These are phyloP conservation scores for Zasmidium cellare DNA, from an alignment of 2,329 filamentous ascomycete genomes.

Conservation along the genomic window DNA sequence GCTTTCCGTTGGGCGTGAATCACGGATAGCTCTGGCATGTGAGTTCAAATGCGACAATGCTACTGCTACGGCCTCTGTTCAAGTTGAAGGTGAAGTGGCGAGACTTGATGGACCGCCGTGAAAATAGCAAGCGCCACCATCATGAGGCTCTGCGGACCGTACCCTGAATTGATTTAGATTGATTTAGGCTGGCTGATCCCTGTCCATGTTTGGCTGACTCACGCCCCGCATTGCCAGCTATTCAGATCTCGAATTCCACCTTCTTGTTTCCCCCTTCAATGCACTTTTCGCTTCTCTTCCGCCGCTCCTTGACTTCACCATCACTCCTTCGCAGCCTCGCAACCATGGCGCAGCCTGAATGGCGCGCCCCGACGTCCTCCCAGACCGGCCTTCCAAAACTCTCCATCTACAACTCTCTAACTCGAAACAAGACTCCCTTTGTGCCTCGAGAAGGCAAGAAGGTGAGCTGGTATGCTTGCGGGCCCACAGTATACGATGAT, in stretches of 20 bases:
- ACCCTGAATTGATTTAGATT: no score
- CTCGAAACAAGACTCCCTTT: conserved; percentile 72
- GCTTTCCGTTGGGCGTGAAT: no score
- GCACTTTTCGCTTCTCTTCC: background rate
- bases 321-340: background rate
- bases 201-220: background rate
- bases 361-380: conserved; percentile 37
- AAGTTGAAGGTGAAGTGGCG: no score
- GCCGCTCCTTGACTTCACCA: background rate
- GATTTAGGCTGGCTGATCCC: background rate
- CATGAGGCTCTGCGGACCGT: background rate
- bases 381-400: conserved; percentile 53
- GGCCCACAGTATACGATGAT: conserved; percentile 78
- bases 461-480: conserved; percentile 86
- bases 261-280: background rate
- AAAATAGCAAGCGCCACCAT: background rate
- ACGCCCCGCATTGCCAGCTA: background rate
- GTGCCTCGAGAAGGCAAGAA: conserved; percentile 65
- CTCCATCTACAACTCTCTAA: conserved; percentile 78
- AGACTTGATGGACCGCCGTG: no score
- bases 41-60: no score
- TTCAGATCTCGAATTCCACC: background rate
- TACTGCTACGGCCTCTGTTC: no score
- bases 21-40: no score
- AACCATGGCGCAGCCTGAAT: conserved; percentile 30